A percentile compares a stretch with the other conserved stretches of the same genome.
Evolutionary conservation across 2,329 filamentous ascomycete species (phyloP).

Genomic region (Aquanectria penicillioides): DNA sequence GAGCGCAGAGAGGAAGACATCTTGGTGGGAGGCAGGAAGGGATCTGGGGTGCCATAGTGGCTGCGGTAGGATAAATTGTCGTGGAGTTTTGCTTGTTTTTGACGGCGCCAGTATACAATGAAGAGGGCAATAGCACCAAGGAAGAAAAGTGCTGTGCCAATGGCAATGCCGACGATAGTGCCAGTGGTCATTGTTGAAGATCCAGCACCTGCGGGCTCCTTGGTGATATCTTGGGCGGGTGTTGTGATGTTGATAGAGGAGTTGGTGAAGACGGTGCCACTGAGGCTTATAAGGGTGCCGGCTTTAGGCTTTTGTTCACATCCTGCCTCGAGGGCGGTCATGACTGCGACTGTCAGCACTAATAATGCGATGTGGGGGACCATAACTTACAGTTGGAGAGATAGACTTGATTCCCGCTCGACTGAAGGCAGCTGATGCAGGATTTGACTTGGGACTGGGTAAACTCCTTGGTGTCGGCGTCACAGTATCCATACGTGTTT

Average conservation of each 20-base stretch:
- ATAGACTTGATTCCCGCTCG: constrained; percentile 52
- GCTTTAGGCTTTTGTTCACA: constrained; percentile 56
- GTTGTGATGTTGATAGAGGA: constrained; percentile 53
- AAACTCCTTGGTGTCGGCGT: constrained; percentile 49
- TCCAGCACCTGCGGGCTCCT: constrained; percentile 38
- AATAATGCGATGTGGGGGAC: neutral
- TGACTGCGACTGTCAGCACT: constrained; percentile 48
- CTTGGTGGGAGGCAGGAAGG: constrained; percentile 28
- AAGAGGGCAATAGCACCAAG: constrained; percentile 56
- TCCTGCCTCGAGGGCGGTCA: constrained; percentile 58
- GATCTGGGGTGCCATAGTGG: constrained; percentile 30
- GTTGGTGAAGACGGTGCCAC: constrained; percentile 53
- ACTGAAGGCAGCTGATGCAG: constrained; percentile 56
- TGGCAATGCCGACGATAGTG: constrained; percentile 63
- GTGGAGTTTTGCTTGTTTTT: constrained; percentile 40
- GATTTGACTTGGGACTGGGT: constrained; percentile 43
- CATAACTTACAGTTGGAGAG: constrained; percentile 59
- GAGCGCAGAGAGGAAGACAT: constrained; percentile 14
- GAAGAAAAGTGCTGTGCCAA: constrained; percentile 57
- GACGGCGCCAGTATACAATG: constrained; percentile 57
- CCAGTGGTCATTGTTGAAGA: constrained; percentile 53
- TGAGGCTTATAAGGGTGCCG: constrained; percentile 53
- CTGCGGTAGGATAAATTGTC: constrained; percentile 22
- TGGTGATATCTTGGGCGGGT: constrained; percentile 37
- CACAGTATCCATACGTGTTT: constrained; percentile 54